Base-by-base conservation (phyloP, 2,329 filamentous ascomycete genomes). In the Colletotrichum sidae region DNA sequence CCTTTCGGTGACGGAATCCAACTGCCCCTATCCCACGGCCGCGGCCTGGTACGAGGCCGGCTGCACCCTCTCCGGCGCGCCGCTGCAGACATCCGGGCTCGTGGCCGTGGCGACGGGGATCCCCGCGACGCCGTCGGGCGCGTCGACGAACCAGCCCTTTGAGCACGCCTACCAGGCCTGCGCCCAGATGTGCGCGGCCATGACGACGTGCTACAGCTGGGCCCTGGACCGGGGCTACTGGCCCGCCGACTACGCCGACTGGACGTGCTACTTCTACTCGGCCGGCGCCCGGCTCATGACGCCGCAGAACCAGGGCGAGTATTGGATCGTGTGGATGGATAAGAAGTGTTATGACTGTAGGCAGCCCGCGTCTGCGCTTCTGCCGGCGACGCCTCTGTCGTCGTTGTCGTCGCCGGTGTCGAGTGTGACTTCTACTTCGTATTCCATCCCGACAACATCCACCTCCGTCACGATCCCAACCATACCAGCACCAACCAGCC, bases 241-340 rank as follows among this genome's bases (percentile, higher is more conserved):
- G 58, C 58, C 58, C 13, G 41, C 37, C 8, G 57, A 61, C 33
- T 46, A 34, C 34, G 55, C 58, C n/a, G 50, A 55, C 13, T 61
- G 58, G 58, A 61, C 50, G 7, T 61, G 58, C 34, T 61, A 61
- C 42, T 61, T 61, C 37, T 61, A 61, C 51, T 55, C 58, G 7
- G 58, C 58, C 25, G 41, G 50, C 25, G 58, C 58, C 3, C 55
- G 58, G 38, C 5, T 61, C 34, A 47, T 61, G 50, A 38, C 58
- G 9, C 56, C 56, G 6, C 47, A 45, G 56, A 61, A 61, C 33
- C 51, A 55, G 42, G 58, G 52, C 42, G 17, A 49, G 17, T 45
- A 47, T n/a, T 54, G 45, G 51, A 44, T 61, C 45, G 58, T 61
- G 9, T 61, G 58, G 58, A 55, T 55, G 42, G 58, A 61, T 37